These are phyloP conservation scores for Climacium dendroides DNA, from an alignment of 225 moss, liverwort and hornwort species.

Conservation along the genomic window DNA sequence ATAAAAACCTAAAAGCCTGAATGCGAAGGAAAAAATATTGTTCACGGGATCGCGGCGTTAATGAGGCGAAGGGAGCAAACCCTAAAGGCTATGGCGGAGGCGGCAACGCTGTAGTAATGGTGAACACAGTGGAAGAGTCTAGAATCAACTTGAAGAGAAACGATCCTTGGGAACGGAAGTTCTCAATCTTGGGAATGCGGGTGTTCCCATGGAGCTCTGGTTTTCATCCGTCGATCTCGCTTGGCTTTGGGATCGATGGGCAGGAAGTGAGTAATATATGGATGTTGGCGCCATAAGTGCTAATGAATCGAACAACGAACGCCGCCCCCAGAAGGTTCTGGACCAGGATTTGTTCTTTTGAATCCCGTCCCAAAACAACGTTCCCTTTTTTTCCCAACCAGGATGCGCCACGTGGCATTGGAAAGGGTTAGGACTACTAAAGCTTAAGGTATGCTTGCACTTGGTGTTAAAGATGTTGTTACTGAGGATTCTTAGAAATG, in stretches of 20 bases:
- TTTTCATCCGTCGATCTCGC: neutral
- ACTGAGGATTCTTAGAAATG: too few species aligned
- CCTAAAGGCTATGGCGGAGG: constrained; percentile 23
- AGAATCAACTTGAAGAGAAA: neutral
- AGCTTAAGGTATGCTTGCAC: too few species aligned
- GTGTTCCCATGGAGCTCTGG: neutral
- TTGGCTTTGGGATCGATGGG: neutral
- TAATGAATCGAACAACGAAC: neutral
- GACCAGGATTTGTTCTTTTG: neutral
- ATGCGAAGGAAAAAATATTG: neutral
- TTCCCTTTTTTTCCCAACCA: neutral
- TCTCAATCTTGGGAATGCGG: neutral
- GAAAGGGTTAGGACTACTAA: too few species aligned
- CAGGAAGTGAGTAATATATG: neutral
- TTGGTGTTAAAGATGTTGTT: too few species aligned
- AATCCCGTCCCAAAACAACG: neutral
- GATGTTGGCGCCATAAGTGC: neutral
- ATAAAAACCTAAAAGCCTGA: neutral
- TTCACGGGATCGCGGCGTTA: neutral
- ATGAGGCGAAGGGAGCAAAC: neutral
- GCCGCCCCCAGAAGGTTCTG: neutral
- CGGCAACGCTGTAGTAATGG: neutral
- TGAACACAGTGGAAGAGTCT: constrained; percentile 3
- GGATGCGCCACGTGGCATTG: neutral
- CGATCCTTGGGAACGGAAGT: neutral